phyloP scores from a whole-genome alignment of 2,329 filamentous ascomycete genomes.

The Aschersonia sp. region DNA sequence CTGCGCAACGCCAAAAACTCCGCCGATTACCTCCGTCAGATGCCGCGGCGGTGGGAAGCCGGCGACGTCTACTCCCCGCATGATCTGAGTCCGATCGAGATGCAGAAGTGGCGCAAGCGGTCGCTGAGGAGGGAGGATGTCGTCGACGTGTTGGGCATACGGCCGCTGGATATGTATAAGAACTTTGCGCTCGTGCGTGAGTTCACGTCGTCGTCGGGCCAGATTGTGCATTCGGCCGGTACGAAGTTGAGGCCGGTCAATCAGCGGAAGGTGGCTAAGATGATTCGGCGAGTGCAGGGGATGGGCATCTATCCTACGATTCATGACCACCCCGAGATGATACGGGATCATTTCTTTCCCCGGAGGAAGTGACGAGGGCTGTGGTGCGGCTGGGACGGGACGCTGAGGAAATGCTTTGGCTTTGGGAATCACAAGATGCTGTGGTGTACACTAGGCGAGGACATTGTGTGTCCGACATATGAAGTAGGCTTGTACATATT shows the following conservation, averaged over 20 bases:
- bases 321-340: conserved; percentile 73
- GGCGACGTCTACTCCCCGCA: conserved; percentile 88
- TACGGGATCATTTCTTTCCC: conserved; percentile 30
- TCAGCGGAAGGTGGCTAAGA: conserved; percentile 86
- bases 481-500: no score
- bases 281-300: conserved; percentile 76
- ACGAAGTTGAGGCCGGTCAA: conserved; percentile 80
- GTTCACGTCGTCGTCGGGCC: conserved; percentile 71
- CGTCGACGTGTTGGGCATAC: conserved; percentile 65
- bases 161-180: conserved; percentile 81
- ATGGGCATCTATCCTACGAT: conserved; percentile 86
- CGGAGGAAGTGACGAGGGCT: conserved; percentile 3
- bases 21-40: conserved; percentile 45
- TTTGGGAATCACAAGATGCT: no score
- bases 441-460: no score
- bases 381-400: not conserved
- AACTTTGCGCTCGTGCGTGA: conserved; percentile 89
- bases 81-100: conserved; percentile 66
- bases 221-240: conserved; percentile 61
- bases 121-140: conserved; percentile 50
- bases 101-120: conserved; percentile 61
- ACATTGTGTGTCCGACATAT: no score
- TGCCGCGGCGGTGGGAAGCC: conserved; percentile 54
- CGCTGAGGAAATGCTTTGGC: not conserved
- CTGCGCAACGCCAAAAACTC: conserved; percentile 24